Evolutionary conservation across 139 green algal genomes (phyloP).

Genomic region (Coccomyxa sp.): DNA sequence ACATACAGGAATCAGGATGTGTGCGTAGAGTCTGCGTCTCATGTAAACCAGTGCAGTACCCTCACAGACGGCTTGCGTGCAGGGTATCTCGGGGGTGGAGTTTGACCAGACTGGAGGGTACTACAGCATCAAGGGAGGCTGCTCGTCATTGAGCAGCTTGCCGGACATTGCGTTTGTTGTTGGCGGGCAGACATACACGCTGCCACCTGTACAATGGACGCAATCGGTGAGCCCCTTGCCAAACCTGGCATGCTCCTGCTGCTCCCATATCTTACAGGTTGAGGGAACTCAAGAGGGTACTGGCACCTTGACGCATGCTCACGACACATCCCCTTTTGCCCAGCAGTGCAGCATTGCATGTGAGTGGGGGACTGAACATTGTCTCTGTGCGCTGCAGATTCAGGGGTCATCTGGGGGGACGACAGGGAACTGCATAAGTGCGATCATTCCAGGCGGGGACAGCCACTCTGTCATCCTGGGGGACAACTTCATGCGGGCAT

Average conservation of each 20-base stretch:
- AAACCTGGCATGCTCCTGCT: neutral
- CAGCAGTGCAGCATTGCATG: too few species aligned
- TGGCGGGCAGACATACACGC: neutral
- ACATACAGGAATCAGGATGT: too few species aligned
- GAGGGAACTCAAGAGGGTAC: too few species aligned
- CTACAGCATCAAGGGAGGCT: neutral
- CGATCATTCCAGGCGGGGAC: slow-evolving; percentile 10
- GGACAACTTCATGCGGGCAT: slow-evolving; percentile 11
- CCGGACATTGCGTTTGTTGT: slow-evolving; percentile 5
- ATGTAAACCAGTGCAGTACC: too few species aligned
- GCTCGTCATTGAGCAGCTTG: neutral
- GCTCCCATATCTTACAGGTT: neutral
- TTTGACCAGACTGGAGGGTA: slow-evolving; percentile 1
- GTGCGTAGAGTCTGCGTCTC: too few species aligned
- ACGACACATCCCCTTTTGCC: too few species aligned
- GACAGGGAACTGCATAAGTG: neutral
- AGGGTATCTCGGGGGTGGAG: neutral
- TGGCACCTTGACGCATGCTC: too few species aligned
- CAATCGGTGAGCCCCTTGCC: neutral
- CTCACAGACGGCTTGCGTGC: too few species aligned
- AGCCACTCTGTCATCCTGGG: slow-evolving; percentile 4
- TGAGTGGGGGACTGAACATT: too few species aligned
- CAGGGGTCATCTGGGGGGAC: neutral
- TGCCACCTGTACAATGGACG: slow-evolving; percentile 6
- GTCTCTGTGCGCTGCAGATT: neutral